Base-by-base conservation (phyloP, 2,329 filamentous ascomycete genomes). In the Aspergillus oerlinghausenensis region DNA sequence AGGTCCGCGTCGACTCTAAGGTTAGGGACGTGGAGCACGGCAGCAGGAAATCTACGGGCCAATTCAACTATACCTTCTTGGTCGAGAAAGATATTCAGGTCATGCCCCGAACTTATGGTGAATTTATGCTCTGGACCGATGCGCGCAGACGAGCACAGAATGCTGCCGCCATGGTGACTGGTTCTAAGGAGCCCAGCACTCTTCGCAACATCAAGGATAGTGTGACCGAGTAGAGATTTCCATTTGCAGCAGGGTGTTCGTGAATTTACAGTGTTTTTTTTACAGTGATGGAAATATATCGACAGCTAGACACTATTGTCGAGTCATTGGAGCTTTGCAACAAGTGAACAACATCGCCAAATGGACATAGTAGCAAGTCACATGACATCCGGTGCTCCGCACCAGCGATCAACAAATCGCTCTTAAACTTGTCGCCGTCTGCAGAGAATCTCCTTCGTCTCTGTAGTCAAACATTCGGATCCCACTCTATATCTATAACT, bases 31-130 rank as follows among this genome's bases (percentile, higher is more conserved):
- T 90, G 29, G 87, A 89, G 72, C 86, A 89, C 65, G 86, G 84
- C 5, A 80, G 80, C 50, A 83, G 84, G 25, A 86, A 84, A 66
- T 82, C 86, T 2, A 90, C 88, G 0, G 88, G 88, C 4, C 86
- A 88, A 64, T 90, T 91, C 75, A 88, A 89, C 65, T 90, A 90
- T 68, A 90, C 88, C 0, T 89, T 89, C 67, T 78, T 81, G 54
- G 85, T 89, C 2, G 82, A 85, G 55, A 83, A 80, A 65, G 82
- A 87, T 63, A 78, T 89, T 49, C 81, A 84, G 64, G 83, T 89
- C 21, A 84, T 89, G 77, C 87, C 87, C 3, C 77, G 80, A 67
- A 82, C 78, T 11, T 87, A 87, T 63, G 78, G 79, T 1, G 84
- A 87, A 63, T 86, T 84, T 61, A 87, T 87, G 84, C 78, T 84